These are phyloP conservation scores for Diutina mesorugosa DNA, from an alignment of 1,139 yeast species.

Conservation along the genomic window DNA sequence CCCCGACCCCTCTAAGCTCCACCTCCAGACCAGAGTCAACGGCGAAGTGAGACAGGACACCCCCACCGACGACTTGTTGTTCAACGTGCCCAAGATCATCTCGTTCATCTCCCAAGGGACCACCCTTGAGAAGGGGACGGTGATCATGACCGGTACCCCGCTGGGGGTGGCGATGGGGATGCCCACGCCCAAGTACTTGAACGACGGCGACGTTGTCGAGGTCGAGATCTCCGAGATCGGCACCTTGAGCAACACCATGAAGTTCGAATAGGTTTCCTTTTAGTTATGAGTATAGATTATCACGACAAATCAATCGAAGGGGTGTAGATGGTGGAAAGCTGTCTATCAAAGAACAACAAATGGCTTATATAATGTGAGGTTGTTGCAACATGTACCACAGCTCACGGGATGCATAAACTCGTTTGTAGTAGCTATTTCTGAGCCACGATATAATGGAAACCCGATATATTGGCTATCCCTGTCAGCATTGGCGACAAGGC, in stretches of 20 bases:
- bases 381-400: no score
- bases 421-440: no score
- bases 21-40: conserved; percentile 23
- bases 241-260: conserved; percentile 7
- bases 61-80: conserved; percentile 34
- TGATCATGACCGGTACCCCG: conserved; percentile 42
- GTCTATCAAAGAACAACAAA: no score
- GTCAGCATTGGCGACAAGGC: no score
- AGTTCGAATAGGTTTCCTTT: background rate
- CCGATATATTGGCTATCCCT: no score
- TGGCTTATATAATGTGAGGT: no score
- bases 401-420: no score
- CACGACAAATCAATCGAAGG: background rate
- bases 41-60: conserved; percentile 33
- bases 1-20: conserved; percentile 11
- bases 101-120: conserved; percentile 39
- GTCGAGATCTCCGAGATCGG: conserved; percentile 32
- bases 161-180: conserved; percentile 30
- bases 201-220: conserved; percentile 31
- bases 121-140: conserved; percentile 35
- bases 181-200: conserved; percentile 31
- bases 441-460: no score
- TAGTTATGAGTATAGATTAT: background rate
- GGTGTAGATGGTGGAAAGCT: background rate
- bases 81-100: conserved; percentile 29